Base-by-base conservation (phyloP, 768 basidiomycete species). In the Podaxis mareebaensis region DNA sequence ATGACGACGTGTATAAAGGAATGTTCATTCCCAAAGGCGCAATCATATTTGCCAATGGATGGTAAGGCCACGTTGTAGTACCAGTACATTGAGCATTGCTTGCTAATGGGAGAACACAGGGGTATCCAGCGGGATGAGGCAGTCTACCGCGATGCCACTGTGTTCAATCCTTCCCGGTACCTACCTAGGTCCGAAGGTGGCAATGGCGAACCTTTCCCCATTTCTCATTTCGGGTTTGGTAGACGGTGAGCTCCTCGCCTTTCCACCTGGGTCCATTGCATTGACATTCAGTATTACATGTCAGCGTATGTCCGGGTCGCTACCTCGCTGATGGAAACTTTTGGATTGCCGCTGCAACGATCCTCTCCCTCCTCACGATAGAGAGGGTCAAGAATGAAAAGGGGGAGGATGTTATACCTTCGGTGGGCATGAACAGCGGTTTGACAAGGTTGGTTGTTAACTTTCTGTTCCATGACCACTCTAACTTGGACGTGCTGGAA, bases 11-110 rank as follows among this genome's bases (percentile, higher is more conserved):
- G 39, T 90, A 89, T 69, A 71, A 72, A 58, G 84, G 81, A 8
- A 79, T 80, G 76, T 76, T 79, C 60, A 83, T 90, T 56, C 87
- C 87, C 28, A 84, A 86, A 69, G 89, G 88, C 4, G 80, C 87
- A 2, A 69, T 88, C 64, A 70, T 88, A 24, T 85, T 89, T 65
- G 82, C 79, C 10, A 90, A 90, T 68, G 82, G 87, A 53, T 88
- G 87, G 88, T 77, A 44, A 17, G 42, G n/a, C 38, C 38, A 28
- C 28, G 28, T 6, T 28, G 28, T 6, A 1, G 28, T 38, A 20
- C 54, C 36, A 52, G 10, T 10, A 4, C 12, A 30, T 17, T 8
- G n/a, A 36, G 8, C 28, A 2, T 8, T 30, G 20, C 2, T 11
- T 24, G 28, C 22, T 11, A 49, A 28, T 33, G 15, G 33, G 33